phyloP scores from a whole-genome alignment of 2,329 filamentous ascomycete species.

The Colletotrichum eremochloae region DNA sequence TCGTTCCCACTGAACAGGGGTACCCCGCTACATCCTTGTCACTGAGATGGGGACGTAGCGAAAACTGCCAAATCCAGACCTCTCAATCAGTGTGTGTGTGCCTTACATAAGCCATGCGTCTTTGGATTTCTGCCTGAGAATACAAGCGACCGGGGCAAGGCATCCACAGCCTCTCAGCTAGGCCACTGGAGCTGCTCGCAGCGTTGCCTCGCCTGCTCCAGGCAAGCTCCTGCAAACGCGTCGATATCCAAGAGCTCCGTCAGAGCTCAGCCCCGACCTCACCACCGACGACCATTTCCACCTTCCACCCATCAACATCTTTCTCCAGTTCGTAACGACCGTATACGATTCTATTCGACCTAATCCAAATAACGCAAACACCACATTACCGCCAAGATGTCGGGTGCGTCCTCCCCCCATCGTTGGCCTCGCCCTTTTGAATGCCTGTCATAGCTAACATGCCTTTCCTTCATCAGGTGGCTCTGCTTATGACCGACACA shows the following conservation, averaged over 20 bases:
- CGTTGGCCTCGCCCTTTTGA: slow-evolving; percentile 37
- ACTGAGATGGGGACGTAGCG: slow-evolving; percentile 15
- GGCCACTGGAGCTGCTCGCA: slow-evolving; percentile 46
- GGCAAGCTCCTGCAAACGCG: slow-evolving; percentile 65
- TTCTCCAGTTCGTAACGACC: slow-evolving; percentile 28
- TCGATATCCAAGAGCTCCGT: slow-evolving; percentile 46
- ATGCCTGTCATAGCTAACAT: slow-evolving; percentile 47
- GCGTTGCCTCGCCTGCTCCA: slow-evolving; percentile 51
- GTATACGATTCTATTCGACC: slow-evolving; percentile 44
- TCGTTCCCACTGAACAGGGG: slow-evolving; percentile 40
- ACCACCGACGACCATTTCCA: slow-evolving; percentile 40
- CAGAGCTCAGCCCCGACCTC: slow-evolving; percentile 43
- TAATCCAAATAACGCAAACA: slow-evolving; percentile 9
- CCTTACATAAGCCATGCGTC: slow-evolving; percentile 32
- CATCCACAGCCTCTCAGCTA: slow-evolving; percentile 51
- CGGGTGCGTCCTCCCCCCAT: slow-evolving; percentile 55
- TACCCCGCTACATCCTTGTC: slow-evolving; percentile 32
- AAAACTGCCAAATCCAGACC: not conserved
- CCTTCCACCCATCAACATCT: slow-evolving; percentile 45
- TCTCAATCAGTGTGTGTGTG: no score
- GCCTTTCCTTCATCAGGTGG: slow-evolving; percentile 67
- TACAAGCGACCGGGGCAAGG: slow-evolving; percentile 45
- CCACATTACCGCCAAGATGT: slow-evolving; percentile 60
- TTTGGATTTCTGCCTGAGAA: slow-evolving; percentile 50
- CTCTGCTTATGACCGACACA: slow-evolving; percentile 97